A percentile compares a stretch with the other conserved stretches of the same genome.
These are phyloP conservation scores for Juncus inflexus DNA, from an alignment of 176 grass and related monocot genomes.

Conservation along the genomic window DNA sequence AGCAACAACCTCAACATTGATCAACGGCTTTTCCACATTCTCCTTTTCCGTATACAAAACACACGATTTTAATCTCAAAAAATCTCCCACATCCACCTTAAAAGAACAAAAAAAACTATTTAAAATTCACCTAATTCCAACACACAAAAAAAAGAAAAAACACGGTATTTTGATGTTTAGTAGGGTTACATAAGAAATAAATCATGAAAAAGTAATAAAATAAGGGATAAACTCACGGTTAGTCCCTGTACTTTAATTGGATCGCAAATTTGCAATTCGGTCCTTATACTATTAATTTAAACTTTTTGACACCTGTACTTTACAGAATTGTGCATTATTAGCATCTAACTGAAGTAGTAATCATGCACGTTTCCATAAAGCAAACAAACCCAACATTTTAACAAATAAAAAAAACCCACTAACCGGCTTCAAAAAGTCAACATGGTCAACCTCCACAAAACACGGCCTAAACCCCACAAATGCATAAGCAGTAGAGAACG, in stretches of 20 bases:
- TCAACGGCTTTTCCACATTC: constrained; percentile 66
- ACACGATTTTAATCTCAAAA: constrained; percentile 95
- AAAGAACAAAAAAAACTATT: constrained; percentile 8
- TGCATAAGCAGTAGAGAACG: constrained; percentile 89
- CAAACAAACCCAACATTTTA: background rate
- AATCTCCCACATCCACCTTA: constrained; percentile 94
- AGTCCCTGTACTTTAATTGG: no score
- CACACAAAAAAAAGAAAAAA: background rate
- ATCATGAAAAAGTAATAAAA: constrained; percentile 12
- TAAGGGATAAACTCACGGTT: background rate
- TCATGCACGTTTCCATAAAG: no score
- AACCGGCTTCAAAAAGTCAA: constrained; percentile 96
- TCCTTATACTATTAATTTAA: no score
- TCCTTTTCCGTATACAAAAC: constrained; percentile 82
- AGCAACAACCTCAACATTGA: constrained; percentile 91
- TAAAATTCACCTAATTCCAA: background rate
- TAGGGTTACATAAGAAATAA: background rate
- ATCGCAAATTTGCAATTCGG: no score
- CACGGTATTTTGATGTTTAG: background rate
- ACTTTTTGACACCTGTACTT: no score
- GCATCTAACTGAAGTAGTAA: no score
- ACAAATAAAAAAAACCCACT: constrained; percentile 31
- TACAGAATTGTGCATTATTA: no score
- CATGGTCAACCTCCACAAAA: constrained; percentile 97
- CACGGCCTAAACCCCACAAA: constrained; percentile 75